These are phyloP conservation scores for Penicillium paneum DNA, from an alignment of 2,329 filamentous ascomycete species.

Conservation along the genomic window DNA sequence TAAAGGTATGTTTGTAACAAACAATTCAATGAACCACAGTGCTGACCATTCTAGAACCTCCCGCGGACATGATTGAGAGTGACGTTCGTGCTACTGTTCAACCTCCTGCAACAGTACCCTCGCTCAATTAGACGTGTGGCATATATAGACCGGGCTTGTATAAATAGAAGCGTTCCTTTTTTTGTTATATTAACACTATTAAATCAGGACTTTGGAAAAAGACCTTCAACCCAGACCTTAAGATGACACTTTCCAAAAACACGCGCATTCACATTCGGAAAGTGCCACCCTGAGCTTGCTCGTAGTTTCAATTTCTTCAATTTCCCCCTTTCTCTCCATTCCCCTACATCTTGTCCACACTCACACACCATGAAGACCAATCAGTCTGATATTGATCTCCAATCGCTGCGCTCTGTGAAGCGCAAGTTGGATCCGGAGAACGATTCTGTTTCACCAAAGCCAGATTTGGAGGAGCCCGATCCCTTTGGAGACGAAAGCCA, in stretches of 20 bases:
- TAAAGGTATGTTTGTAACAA: conserved; percentile 36
- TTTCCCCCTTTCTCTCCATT: neutral
- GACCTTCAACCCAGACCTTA: neutral
- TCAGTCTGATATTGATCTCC: neutral
- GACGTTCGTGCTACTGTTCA: conserved; percentile 40
- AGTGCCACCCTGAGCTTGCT: neutral
- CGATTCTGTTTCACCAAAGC: neutral
- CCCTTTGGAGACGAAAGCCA: conserved; percentile 27
- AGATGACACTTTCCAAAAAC: neutral
- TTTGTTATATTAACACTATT: neutral
- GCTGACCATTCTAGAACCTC: conserved; percentile 28
- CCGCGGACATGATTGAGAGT: conserved; percentile 51
- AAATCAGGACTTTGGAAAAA: neutral
- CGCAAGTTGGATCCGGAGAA: neutral
- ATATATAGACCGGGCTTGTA: conserved; percentile 27
- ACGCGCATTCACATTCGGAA: neutral
- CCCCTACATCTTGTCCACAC: neutral
- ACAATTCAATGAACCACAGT: neutral
- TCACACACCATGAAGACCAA: neutral
- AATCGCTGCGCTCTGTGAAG: neutral
- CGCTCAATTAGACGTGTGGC: conserved; percentile 44
- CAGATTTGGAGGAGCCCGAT: conserved; percentile 7
- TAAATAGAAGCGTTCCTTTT: conserved; percentile 24
- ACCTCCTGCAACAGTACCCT: conserved; percentile 39
- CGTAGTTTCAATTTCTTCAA: neutral